A percentile compares a stretch with the other conserved stretches of the same genome.
Conservation (phyloP, 441 rosid genomes). For the Pelargonium citronellum region DNA sequence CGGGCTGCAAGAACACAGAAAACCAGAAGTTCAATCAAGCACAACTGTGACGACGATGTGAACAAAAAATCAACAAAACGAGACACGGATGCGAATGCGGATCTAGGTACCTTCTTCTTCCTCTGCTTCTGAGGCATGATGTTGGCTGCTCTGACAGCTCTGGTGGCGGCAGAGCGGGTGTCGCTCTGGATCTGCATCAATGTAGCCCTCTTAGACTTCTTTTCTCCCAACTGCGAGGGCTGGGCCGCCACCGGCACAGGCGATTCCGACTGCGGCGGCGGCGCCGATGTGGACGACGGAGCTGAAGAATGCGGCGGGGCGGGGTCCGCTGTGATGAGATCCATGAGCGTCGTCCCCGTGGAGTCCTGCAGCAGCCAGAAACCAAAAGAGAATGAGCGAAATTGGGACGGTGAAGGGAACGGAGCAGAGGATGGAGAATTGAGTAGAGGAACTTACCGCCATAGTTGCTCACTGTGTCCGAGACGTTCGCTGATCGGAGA, state of each 20-base stretch:
- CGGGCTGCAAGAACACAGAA: conserved; percentile 52
- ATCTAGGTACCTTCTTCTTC: conserved; percentile 29
- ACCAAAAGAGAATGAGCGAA: conserved; percentile 2
- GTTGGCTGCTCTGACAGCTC: conserved; percentile 56
- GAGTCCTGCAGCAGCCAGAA: conserved; percentile 46
- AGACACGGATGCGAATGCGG: neutral
- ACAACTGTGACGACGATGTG: no score
- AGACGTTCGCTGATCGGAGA: neutral
- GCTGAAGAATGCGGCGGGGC: conserved; percentile 2
- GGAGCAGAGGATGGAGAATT: conserved; percentile 5
- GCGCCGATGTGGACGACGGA: conserved; percentile 44
- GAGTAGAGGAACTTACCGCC: conserved; percentile 15
- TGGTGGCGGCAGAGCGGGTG: conserved; percentile 87
- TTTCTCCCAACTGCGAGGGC: conserved; percentile 51
- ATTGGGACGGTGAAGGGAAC: neutral
- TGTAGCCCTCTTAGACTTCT: conserved; percentile 71
- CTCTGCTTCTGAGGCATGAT: conserved; percentile 72
- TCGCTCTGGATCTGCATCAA: conserved; percentile 91
- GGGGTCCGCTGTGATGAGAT: conserved; percentile 85
- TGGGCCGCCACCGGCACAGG: conserved; percentile 14
- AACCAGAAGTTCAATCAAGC: neutral
- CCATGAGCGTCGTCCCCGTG: conserved; percentile 90
- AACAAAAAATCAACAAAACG: neutral
- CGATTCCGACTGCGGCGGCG: conserved; percentile 11
- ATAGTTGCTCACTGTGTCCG: conserved; percentile 9